Percentiles rank a stretch among this genome's conserved stretches.
Conservation (phyloP, 2,329 filamentous ascomycete species). For the Microthyrium microscopicum region DNA sequence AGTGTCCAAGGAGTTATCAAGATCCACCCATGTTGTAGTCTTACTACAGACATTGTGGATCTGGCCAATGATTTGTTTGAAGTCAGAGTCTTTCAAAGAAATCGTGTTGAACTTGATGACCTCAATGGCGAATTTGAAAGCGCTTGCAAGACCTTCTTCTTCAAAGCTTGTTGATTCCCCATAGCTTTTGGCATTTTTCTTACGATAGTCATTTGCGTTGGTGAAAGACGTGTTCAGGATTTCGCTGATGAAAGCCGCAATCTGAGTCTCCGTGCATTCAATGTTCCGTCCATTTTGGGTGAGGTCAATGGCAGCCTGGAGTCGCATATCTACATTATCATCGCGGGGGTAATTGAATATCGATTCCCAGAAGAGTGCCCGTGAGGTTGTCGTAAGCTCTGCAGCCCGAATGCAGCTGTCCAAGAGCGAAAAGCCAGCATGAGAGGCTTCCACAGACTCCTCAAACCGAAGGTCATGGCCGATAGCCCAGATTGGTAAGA, state of each 20-base stretch:
- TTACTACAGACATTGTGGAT: slow-evolving; percentile 51
- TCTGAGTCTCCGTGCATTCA: slow-evolving; percentile 20
- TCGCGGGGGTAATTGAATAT: too few relatives aligned
- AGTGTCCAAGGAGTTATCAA: slow-evolving; percentile 49
- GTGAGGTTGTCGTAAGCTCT: slow-evolving; percentile 19
- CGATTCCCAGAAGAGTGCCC: slow-evolving; percentile 22
- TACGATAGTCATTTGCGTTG: slow-evolving; percentile 15
- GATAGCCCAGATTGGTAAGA: slow-evolving; percentile 20
- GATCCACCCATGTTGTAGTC: slow-evolving; percentile 47
- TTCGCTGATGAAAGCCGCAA: slow-evolving; percentile 18
- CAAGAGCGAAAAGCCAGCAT: slow-evolving; percentile 20
- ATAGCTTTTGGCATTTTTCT: slow-evolving; percentile 14
- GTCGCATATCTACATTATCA: slow-evolving; percentile 17
- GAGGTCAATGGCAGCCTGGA: slow-evolving; percentile 19
- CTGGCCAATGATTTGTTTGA: slow-evolving; percentile 43
- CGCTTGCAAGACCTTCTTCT: slow-evolving; percentile 29
- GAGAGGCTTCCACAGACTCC: slow-evolving; percentile 17
- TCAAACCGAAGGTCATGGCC: slow-evolving; percentile 22
- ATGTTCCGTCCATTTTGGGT: slow-evolving; percentile 22
- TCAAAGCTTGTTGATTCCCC: slow-evolving; percentile 13
- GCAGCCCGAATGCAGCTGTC: slow-evolving; percentile 17
- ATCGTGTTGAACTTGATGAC: slow-evolving; percentile 64
- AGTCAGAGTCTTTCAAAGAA: slow-evolving; percentile 44
- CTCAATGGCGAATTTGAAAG: slow-evolving; percentile 50
- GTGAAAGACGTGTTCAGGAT: slow-evolving; percentile 19